A percentile compares a stretch with the other conserved stretches of the same genome.
Conservation (phyloP, 768 basidiomycete species). For the Dentipellis fragilis region DNA sequence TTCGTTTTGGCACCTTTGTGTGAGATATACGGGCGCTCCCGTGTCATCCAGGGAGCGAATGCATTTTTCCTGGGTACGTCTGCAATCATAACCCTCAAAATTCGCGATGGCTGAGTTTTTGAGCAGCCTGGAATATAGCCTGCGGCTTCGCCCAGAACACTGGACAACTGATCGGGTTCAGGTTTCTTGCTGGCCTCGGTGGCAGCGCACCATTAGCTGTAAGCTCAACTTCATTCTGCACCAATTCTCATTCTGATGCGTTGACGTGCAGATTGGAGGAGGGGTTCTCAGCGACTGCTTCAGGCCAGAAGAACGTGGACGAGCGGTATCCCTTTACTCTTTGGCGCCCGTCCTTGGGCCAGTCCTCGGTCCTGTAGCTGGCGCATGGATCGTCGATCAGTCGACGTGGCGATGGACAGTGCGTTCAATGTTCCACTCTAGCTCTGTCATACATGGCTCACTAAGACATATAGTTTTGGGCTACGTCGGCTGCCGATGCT, state of each 20-base stretch:
- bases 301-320: conserved; percentile 50
- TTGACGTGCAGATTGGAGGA: conserved; percentile 32
- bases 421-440: background rate
- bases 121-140: background rate
- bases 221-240: background rate
- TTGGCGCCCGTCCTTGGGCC: conserved; percentile 60
- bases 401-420: conserved; percentile 71
- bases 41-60: background rate
- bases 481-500: conserved; percentile 35
- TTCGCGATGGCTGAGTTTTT: background rate
- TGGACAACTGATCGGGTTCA: background rate
- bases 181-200: background rate
- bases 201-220: conserved; percentile 24
- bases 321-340: conserved; percentile 54
- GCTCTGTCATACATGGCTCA: background rate
- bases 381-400: conserved; percentile 54
- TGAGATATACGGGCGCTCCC: background rate
- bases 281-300: conserved; percentile 59
- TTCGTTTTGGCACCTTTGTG: background rate
- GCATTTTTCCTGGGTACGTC: background rate
- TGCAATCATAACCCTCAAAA: background rate
- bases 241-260: background rate
- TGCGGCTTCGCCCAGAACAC: background rate
- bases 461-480: background rate
- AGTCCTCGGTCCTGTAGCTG: conserved; percentile 55